These are phyloP conservation scores for Cubamyces lactineus DNA, from an alignment of 768 basidiomycete genomes.

Conservation along the genomic window DNA sequence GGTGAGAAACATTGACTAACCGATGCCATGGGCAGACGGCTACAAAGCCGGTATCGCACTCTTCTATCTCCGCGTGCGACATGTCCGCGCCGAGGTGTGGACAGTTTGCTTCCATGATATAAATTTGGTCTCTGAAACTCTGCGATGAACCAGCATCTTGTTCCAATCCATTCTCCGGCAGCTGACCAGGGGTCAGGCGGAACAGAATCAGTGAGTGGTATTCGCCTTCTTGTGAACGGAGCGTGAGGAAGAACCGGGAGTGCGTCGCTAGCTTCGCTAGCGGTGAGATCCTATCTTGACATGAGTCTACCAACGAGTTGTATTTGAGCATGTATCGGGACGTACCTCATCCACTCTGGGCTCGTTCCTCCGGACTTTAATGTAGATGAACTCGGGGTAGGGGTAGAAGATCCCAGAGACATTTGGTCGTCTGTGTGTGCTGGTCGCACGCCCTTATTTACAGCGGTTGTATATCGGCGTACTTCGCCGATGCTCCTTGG, in stretches of 20 bases:
- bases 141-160: conserved; percentile 8
- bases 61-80: conserved; percentile 81
- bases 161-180: conserved; percentile 7
- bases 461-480: too few relatives aligned
- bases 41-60: conserved; percentile 57
- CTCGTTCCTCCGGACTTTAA: background rate
- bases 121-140: conserved; percentile 47
- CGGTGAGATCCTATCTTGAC: conserved; percentile 46
- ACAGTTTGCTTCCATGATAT: conserved; percentile 80
- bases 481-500: too few relatives aligned
- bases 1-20: conserved; percentile 33
- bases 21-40: conserved; percentile 81
- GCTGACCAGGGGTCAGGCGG: conserved; percentile 48
- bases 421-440: too few relatives aligned
- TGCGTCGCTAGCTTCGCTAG: conserved; percentile 52
- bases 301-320: background rate
- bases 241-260: conserved; percentile 60
- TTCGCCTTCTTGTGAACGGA: conserved; percentile 58
- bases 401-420: background rate
- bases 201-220: conserved; percentile 71
- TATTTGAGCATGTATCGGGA: background rate
- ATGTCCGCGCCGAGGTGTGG: conserved; percentile 83
- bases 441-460: too few relatives aligned
- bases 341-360: conserved; percentile 8
- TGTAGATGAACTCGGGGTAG: background rate